Evolutionary conservation across 345 rosid genomes (phyloP), one percentile per base, ranked within the genome.

Genomic region (Isatis tinctoria): DNA sequence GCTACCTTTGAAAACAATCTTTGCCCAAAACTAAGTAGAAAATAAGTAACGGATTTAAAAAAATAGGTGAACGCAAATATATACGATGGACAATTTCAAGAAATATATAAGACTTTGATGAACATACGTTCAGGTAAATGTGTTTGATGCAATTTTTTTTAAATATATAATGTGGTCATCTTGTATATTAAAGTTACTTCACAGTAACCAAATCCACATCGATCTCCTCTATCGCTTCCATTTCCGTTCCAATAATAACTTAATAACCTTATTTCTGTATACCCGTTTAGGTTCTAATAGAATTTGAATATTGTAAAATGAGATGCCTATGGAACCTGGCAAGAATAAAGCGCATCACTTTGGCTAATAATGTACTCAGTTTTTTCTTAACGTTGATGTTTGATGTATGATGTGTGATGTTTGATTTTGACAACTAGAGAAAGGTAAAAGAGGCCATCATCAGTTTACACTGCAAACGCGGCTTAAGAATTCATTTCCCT

Each of bases 381-480:
- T 22, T 26, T 52, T 70, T 43, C 10, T 10, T 64, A 73, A 65
- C 54, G 48, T 75, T 33, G 36, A 33, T 67, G 33, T 30, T 4
- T 30, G 33, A 30, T 30, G 33, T 30, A 0, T 30, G 79, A 77
- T 76, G 80, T 76, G 57, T 70, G 80, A 76, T 76, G 80, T 76
- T 54, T 76, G 80, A 76, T 63, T 70, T 70, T 64, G 80, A 77
- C 80, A 77, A 77, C 67, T 65, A 64, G 71, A 57, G 64, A 76
- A 76, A 65, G 75, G 67, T 48, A 65, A 57, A 72, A 63, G 58
- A 6, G 30, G 26, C 74, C 65, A 67, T 67, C 78, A 74, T 74
- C 62, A 76, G 69, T 61, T 43, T 44, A 49, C 65, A 69, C 80
- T 77, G 80, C 80, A 64, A 77, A 70, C 80, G 76, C 80, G 67